These are phyloP conservation scores for Kuraishia piskuri DNA, from an alignment of 805 yeast genomes.

Conservation along the genomic window DNA sequence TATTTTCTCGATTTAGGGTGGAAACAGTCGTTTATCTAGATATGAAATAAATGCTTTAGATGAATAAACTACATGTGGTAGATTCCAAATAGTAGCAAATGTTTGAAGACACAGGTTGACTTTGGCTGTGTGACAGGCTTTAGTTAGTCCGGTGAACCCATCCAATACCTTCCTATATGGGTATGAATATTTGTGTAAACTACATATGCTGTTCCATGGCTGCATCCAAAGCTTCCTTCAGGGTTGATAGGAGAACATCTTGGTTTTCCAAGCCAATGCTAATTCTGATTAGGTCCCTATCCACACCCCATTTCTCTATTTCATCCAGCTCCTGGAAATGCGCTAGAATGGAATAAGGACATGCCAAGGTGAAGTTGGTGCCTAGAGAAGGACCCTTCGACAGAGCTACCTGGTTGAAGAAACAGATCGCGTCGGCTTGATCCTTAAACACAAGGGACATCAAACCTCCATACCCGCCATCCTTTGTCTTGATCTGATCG, in stretches of 20 bases:
- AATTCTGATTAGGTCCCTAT: constrained; percentile 64
- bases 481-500: constrained; percentile 55
- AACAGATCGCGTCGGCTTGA: constrained; percentile 56
- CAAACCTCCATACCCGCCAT: constrained; percentile 87
- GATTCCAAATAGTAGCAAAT: background rate
- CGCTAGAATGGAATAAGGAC: constrained; percentile 84
- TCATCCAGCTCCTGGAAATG: constrained; percentile 78
- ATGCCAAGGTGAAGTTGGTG: constrained; percentile 80
- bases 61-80: background rate
- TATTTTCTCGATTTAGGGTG: background rate
- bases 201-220: constrained; percentile 28
- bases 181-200: background rate
- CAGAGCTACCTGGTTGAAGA: constrained; percentile 59
- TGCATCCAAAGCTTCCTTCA: constrained; percentile 43
- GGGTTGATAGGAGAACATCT: constrained; percentile 39
- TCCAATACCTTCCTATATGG: background rate
- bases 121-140: no score
- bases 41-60: background rate
- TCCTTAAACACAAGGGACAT: constrained; percentile 64
- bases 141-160: no score
- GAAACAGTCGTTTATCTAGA: background rate
- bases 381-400: constrained; percentile 92
- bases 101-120: no score
- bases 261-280: constrained; percentile 81
- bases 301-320: constrained; percentile 77